A percentile compares a stretch with the other conserved stretches of the same genome.
Conservation (phyloP, 2,329 filamentous ascomycete species). For the Juglanconis juglandina region DNA sequence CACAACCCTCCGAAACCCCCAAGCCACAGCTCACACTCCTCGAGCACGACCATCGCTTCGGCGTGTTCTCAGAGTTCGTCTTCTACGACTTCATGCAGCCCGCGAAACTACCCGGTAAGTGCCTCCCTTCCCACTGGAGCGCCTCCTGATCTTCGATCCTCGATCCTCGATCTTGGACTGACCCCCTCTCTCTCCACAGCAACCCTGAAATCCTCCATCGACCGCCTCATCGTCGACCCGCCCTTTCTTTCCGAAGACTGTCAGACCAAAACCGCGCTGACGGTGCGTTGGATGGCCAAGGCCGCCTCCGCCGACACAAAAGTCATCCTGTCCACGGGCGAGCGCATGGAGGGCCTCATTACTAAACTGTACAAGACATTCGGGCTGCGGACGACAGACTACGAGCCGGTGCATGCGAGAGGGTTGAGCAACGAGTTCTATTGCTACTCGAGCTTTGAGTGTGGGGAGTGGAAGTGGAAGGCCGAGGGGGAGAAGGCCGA, state of each 20-base stretch:
- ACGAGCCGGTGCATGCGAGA: slow-evolving; percentile 65
- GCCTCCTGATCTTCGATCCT: too few relatives aligned
- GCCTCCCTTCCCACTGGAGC: too few relatives aligned
- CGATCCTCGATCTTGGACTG: neutral
- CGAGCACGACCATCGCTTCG: slow-evolving; percentile 72
- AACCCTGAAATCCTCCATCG: slow-evolving; percentile 59
- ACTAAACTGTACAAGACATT: slow-evolving; percentile 63
- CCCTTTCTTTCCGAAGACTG: slow-evolving; percentile 79
- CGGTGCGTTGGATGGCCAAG: slow-evolving; percentile 69
- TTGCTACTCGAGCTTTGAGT: slow-evolving; percentile 77
- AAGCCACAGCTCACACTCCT: slow-evolving; percentile 62
- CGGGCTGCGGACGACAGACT: slow-evolving; percentile 63
- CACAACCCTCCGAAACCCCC: slow-evolving; percentile 20
- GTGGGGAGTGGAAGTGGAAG: slow-evolving; percentile 48
- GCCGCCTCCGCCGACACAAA: slow-evolving; percentile 24
- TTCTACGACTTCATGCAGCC: slow-evolving; percentile 72
- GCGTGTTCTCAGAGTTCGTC: slow-evolving; percentile 69
- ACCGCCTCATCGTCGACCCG: slow-evolving; percentile 72
- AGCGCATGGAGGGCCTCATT: slow-evolving; percentile 67
- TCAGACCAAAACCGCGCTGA: slow-evolving; percentile 75
- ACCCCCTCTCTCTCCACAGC: slow-evolving; percentile 27
- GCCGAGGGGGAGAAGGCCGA: slow-evolving; percentile 15
- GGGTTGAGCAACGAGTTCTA: slow-evolving; percentile 78
- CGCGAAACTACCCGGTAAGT: slow-evolving; percentile 56
- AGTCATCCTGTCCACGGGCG: slow-evolving; percentile 72